Evolutionary conservation across 306 rosid species (phyloP), one percentile per base, ranked within the genome.

Genomic region (Sesbania bispinosa): DNA sequence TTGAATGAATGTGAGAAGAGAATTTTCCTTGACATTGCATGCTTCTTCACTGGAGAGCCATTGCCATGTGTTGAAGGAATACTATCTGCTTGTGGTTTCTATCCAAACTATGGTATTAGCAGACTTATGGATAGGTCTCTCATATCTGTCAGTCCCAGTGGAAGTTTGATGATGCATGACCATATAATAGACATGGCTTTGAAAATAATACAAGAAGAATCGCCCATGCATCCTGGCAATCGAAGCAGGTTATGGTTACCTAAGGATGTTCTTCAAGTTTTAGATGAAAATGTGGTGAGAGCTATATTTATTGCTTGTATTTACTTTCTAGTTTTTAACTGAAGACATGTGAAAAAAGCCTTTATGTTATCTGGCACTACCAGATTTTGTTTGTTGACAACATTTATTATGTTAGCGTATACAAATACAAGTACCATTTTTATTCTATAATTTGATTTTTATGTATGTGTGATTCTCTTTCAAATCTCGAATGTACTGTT

Each of bases 161-260:
- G 58, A 36, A 36, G 21, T n/a, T 19, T 55, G 41, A 15, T 15
- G 30, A 70, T 70, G 57, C 76, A 70, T 55, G 76, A 55, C 41
- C 43, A 55, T 55, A 16, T 55, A 1, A 51, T 26, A 53, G 29
- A 55, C 32, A 70, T 70, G 76, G 76, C 54, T 33, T 7, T 32
- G 61, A 36, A 70, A 15, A 70, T 70, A 39, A 43, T 39, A 19
- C 30, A 62, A 26, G 57, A 70, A 20, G 76, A 70, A 70, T 55
- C 76, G 55, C 55, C 76, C 11, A 6, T 41, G 29, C 43, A 70
- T 26, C 76, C 29, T 14, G 66, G 66, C 10, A 26, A 41, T 13
- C 15, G 51, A 68, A 68, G 74, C 16, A 51, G 74, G 7, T 11
- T 33, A 51, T 68, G 62, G 51, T 36, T 14, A 4, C 43, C 15